Evolutionary conservation across 768 basidiomycete species (phyloP), one percentile per base, ranked within the genome.

Genomic region (Grammothele lineata): DNA sequence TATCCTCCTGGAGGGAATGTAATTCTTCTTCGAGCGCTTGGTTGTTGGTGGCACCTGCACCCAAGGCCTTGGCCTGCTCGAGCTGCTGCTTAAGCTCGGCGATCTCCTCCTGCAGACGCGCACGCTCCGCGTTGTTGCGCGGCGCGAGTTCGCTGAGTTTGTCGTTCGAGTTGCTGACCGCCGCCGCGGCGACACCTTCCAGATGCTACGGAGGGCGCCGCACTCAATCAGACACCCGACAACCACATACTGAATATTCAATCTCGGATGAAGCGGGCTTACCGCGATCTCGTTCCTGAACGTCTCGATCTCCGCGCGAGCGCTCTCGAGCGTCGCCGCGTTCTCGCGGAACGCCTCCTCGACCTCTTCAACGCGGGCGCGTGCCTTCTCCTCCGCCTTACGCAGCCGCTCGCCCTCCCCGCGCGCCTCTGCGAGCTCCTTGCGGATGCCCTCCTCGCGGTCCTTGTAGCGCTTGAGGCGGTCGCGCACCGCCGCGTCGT

Each of bases 291-390:
- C 95, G 26, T 77, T 67, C 44, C 94, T 82, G 57, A 68, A 70
- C 50, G 66, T 62, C 68, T 99, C 95, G 11, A 97, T 86, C 65
- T 99, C 95, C 12, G 88, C 89, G 45, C 88, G 72, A 5, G 93
- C 88, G 57, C 85, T 86, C 64, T 98, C 94, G 9, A 98, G 74
- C 0, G 94, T 90, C 37, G 81, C 74, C 3, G 83, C 85, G 55
- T 87, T 91, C 69, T 97, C 93, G 53, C 85, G 72, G 33, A 98
- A 69, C 2, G 95, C 95, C 57, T 87, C 88, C 62, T 95, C 92
- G 18, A 92, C 76, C 62, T 99, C 95, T 48, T 84, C 85, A 0
- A 91, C 73, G 23, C 92, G 76, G 24, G 66, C 63, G 48, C 84
- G 77, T 1, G 85, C 80, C 35, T 65, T 63, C 12, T 69, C 72